Conservation (phyloP, 306 rosid species). For the Mimosa pudica region DNA sequence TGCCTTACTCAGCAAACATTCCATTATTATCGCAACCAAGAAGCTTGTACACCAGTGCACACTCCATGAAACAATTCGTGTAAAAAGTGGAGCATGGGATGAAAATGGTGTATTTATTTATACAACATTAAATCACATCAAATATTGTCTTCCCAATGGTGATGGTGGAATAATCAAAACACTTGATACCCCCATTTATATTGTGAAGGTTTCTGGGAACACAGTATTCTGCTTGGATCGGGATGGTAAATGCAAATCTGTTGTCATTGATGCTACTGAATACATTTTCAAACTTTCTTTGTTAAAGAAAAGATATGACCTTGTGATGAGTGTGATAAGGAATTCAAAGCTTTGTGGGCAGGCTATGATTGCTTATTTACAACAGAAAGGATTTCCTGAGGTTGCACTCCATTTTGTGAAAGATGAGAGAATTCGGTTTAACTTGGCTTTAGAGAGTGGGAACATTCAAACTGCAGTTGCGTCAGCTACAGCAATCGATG, state of each 20-base stretch:
- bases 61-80: conserved; percentile 94
- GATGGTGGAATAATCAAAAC: conserved; percentile 91
- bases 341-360: conserved; percentile 95
- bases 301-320: conserved; percentile 73
- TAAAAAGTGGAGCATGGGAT: conserved; percentile 97
- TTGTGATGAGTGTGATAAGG: conserved; percentile 90
- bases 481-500: conserved; percentile 90
- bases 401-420: conserved; percentile 96
- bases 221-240: conserved; percentile 86
- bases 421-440: conserved; percentile 88
- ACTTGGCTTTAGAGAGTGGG: conserved; percentile 93
- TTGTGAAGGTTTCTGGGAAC: conserved; percentile 79
- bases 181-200: conserved; percentile 86
- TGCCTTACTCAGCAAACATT: conserved; percentile 95
- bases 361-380: conserved; percentile 93
- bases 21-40: conserved; percentile 81
- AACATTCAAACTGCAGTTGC: conserved; percentile 92
- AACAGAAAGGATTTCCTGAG: conserved; percentile 93
- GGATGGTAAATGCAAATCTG: conserved; percentile 79
- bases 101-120: conserved; percentile 92
- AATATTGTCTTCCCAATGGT: conserved; percentile 90
- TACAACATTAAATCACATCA: conserved; percentile 84
- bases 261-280: conserved; percentile 82
- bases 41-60: conserved; percentile 92
- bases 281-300: conserved; percentile 84